Evolutionary conservation across 1,284 basidiomycete species (phyloP), one percentile per base, ranked within the genome.

Genomic region (Ceratobasidium sp.): DNA sequence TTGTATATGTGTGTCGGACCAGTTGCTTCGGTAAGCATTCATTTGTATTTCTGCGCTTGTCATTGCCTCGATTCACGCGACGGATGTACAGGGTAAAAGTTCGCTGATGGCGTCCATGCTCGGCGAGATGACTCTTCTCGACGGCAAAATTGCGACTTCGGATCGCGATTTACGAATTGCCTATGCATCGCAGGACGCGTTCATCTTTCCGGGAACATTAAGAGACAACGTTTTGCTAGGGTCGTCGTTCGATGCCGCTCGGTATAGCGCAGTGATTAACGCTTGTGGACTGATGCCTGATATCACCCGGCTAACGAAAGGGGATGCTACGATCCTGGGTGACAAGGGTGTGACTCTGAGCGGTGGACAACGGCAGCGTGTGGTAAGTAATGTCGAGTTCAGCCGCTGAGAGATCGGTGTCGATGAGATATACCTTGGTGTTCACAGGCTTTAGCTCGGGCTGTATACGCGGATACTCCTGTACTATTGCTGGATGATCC

Each of bases 151-250:
- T 49, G 28, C 23, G 42, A 46, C 49, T 63, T 53, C 73, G 51
- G 51, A 33, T 78, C 15, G 6, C 42, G 49, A 69, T 1, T 46
- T 56, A 1, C 70, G 78, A 0, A 79, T 83, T 23, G 82, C 82
- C 0, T 84, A 83, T 66, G 82, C 82, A 0, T 77, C 82, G 1
- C 83, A 84, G 73, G 83, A 84, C 13, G 81, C 83, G 2, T 81
- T 84, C 75, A 80, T 84, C 18, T 79, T 81, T 58, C 80, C 83
- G 0, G 81, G 72, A 20, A 81, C 82, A 0, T 28, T 83, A 0
- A 77, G 82, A 0, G 82, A 82, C 26, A 83, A 83, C 51, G 82
- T 83, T 44, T 58, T 81, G 0, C 77, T 82, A 23, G 81, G 75
- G 9, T 40, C 49, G 28, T 7, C 44, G 12, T 83, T 79, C 56